Evolutionary conservation across 2,329 filamentous ascomycete genomes (phyloP).

Genomic region (Zasmidium angulare): DNA sequence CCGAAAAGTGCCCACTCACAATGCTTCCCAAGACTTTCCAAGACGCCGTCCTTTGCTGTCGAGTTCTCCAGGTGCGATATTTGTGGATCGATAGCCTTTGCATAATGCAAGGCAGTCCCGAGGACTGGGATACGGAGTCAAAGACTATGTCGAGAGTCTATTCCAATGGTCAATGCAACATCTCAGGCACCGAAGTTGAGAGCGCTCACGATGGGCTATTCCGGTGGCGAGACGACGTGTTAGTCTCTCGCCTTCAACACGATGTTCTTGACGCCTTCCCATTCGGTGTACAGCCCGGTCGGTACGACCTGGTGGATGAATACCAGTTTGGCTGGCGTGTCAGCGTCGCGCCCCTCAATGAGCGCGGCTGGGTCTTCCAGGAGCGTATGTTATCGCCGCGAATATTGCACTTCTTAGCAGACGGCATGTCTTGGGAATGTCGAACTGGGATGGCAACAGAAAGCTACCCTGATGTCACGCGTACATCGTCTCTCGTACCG

Average conservation of each 20-base stretch:
- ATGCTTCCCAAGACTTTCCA: neutral
- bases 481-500: neutral
- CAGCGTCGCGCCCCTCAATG: neutral
- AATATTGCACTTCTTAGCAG: neutral
- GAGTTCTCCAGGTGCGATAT: neutral
- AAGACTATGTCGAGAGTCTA: neutral
- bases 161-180: neutral
- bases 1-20: neutral
- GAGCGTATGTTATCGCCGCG: neutral
- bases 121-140: neutral
- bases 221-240: neutral
- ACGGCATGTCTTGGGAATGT: neutral
- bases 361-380: neutral
- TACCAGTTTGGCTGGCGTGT: neutral
- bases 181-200: neutral
- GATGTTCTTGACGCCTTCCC: neutral
- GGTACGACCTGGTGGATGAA: neutral
- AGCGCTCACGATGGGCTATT: neutral
- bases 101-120: neutral
- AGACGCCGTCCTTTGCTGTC: neutral
- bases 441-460: neutral
- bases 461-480: neutral
- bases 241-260: neutral
- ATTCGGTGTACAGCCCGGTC: neutral
- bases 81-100: neutral